Evolutionary conservation across 805 yeast species (phyloP), one percentile per base, ranked within the genome.

Genomic region (Vanderwaltozyma tropicalis): DNA sequence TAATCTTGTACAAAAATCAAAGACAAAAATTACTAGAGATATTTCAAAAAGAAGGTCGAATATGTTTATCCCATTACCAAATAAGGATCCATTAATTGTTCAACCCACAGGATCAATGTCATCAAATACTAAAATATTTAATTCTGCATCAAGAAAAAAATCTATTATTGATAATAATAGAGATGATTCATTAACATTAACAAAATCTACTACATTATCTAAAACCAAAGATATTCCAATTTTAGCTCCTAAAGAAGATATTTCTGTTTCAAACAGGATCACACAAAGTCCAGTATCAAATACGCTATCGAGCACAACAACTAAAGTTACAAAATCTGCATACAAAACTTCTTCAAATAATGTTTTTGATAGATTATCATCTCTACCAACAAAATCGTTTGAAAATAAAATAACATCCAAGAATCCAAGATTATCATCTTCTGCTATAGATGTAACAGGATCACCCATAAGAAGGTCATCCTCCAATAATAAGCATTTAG

Each of bases 21-120:
- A n/a, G n/a, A n/a, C n/a, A n/a, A n/a, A n/a, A n/a, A n/a, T n/a
- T n/a, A n/a, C n/a, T n/a, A n/a, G n/a, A n/a, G n/a, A 17, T 17
- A 32, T 22, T 7, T 42, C 51, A 8, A 52, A 52, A 33, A 43
- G 61, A 34, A 49, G 60, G 35, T 53, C 60, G 8, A 55, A 56
- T 38, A 49, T 57, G 56, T 59, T 56, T 44, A 53, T 55, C 9
- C 63, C 63, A 5, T 39, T 59, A 28, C 63, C 63, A 1, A 51
- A 49, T 25, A 58, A 58, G 38, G 59, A 56, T 41, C 62, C 61
- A 15, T 38, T 59, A 13, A 42, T 56, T 5, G 51, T 36, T 7
- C 32, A 27, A 26, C 26, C 38, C 3, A 18, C 19, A 15, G 4
- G 18, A 15, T 24, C 34, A 18, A 22, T 28, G n/a, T 4, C 22